Evolutionary conservation across 495 filamentous ascomycete genomes (phyloP), one percentile per base, ranked within the genome.

Genomic region (Bryoglossum gracile): DNA sequence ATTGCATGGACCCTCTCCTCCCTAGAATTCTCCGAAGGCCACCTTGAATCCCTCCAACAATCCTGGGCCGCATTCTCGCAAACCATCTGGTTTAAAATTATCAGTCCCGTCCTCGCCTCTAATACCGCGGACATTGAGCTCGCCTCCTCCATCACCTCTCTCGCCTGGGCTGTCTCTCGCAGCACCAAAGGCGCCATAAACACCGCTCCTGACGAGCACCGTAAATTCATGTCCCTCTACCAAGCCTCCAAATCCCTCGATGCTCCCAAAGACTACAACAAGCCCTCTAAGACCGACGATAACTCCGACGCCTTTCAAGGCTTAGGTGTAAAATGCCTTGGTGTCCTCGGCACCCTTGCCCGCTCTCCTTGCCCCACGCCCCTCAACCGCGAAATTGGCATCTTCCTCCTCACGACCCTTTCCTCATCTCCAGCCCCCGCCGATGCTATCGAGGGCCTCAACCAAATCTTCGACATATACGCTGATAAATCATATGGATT

Each of bases 381-480:
- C 24, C 51, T 72, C 14, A 75, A 78, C 58, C 65, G 70, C 41
- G 75, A 81, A 43, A 73, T 82, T 35, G 79, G 78, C 14, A 64
- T 76, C 13, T 82, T 82, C 58, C 61, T 83, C 36, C 55, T 82
- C 38, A 75, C 74, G 1, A 54, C 76, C 6, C 57, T 81, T 13
- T 58, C 66, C 21, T 50, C 48, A 9, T 56, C 70, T 8, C 67
- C 73, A 6, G 62, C 69, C n/a, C 56, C 71, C 4, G 75, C 71
- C 4, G 73, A 79, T 26, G 56, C 65, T 3, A 65, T 82, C 16
- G 78, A 82, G 60, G 72, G 74, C 10, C 59, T 83, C 30, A 76
- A 82, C 59, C 73, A 79, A 55, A 47, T 83, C 17, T 78, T 78
- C 51, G 80, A 82, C 40, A 72, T 82, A 26, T 83, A 83, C 54